Evolutionary conservation across 495 filamentous ascomycete species (phyloP), one percentile per base, ranked within the genome.

Genomic region (Aspergillus bridgeri): DNA sequence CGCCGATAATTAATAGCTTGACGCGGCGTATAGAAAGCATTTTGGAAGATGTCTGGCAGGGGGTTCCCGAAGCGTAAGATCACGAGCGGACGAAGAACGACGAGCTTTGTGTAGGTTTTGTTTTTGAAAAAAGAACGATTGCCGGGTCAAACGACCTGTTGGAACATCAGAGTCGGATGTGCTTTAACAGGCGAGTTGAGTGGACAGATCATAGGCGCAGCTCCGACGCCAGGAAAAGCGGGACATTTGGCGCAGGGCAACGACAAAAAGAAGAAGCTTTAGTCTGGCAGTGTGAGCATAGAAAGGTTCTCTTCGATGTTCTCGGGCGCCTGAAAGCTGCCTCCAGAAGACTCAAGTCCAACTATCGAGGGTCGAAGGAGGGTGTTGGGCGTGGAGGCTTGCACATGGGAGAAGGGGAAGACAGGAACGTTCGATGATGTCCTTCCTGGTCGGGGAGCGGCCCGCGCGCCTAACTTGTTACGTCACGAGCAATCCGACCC

Each of bases 21-120:
- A 89, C 58, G 53, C 89, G 84, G 56, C 90, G 82, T 63, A 80
- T 79, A 1, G 89, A 89, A 64, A 85, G 83, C 90, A 95, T 92
- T 45, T 48, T 77, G 70, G 61, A 54, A 18, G 43, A 17, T 9
- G 38, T 20, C 29, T 25, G 19, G 22, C 11, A 49, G 20, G 29
- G 2, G 27, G 33, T 38, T 38, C 9, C 33, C 5, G 33, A 38
- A n/a, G n/a, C n/a, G n/a, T n/a, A n/a, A n/a, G n/a, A n/a, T n/a
- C n/a, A n/a, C n/a, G n/a, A n/a, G n/a, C n/a, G n/a, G n/a, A n/a
- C n/a, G n/a, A n/a, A 18, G 17, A n/a, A 21, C 2, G 17, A 11
- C 3, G 13, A 13, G 13, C 17, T 38, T 13, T 38, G 11, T 13
- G 13, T 3, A 38, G 17, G 33, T 9, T 4, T 38, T 13, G 33